Evolutionary conservation across 108 stramenopile genomes (phyloP).

Genomic region (Fistulifera pelliculosa): DNA sequence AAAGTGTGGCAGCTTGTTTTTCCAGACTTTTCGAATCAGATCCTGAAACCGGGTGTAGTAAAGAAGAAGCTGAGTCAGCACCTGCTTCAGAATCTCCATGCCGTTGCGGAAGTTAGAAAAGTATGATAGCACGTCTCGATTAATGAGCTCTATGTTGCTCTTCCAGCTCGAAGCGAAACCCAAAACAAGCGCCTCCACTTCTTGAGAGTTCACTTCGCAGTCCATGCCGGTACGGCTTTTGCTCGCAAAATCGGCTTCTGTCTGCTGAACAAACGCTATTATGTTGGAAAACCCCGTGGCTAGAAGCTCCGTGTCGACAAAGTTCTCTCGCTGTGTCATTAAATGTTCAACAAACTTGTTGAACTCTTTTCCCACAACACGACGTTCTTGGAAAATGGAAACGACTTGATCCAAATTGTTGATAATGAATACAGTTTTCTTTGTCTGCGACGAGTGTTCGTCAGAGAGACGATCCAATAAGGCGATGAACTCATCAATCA

Average conservation of each 20-base stretch:
- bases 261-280: conserved; percentile 95
- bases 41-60: conserved; percentile 98
- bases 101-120: conserved; percentile 97
- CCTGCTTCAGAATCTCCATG: conserved; percentile 98
- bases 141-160: conserved; percentile 84
- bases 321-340: conserved; percentile 83
- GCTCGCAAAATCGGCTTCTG: conserved; percentile 65
- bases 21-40: conserved; percentile 84
- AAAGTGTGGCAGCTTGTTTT: conserved; percentile 80
- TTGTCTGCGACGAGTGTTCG: conserved; percentile 74
- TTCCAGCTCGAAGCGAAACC: conserved; percentile 95
- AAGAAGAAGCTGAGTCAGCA: conserved; percentile 89
- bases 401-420: conserved; percentile 94
- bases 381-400: conserved; percentile 88
- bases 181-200: conserved; percentile 83
- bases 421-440: conserved; percentile 89
- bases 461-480: conserved; percentile 80
- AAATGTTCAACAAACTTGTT: conserved; percentile 86
- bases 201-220: conserved; percentile 66
- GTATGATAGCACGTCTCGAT: conserved; percentile 89
- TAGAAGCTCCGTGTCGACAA: conserved; percentile 94
- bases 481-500: conserved; percentile 64
- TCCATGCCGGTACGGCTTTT: conserved; percentile 31
- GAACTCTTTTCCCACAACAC: conserved; percentile 85
- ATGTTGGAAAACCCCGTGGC: conserved; percentile 84